Evolutionary conservation across 208 protist species (phyloP).

Genomic region (Acanthamoeba sp.): DNA sequence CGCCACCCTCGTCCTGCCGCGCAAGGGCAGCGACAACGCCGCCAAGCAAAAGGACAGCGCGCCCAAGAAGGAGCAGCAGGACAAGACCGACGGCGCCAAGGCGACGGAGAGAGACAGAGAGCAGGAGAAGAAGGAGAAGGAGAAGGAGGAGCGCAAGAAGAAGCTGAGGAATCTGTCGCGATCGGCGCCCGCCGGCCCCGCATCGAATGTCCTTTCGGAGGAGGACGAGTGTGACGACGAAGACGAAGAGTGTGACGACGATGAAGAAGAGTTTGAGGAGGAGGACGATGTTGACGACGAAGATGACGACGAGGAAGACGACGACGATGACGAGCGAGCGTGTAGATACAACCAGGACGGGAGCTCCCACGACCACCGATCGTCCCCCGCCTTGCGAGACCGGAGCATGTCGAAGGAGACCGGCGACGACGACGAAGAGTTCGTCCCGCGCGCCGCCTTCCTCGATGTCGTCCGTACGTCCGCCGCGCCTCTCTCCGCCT

Average conservation of each 20-base stretch:
- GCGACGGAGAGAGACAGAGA: not conserved
- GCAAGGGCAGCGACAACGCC: not conserved
- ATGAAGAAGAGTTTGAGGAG: not conserved
- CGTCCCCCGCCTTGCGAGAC: not conserved
- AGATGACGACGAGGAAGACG: not conserved
- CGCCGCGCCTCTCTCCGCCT: no score
- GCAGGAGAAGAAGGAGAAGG: not conserved
- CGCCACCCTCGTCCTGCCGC: not conserved
- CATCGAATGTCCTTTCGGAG: not conserved
- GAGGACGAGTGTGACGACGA: not conserved
- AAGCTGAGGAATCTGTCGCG: not conserved
- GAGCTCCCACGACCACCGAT: not conserved
- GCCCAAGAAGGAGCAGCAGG: not conserved
- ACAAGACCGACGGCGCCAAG: no score
- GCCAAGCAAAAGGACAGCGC: not conserved
- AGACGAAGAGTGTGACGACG: not conserved
- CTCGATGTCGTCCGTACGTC: constrained; percentile 20
- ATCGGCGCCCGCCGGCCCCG: not conserved
- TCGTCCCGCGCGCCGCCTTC: not conserved
- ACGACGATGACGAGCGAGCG: constrained; percentile 1
- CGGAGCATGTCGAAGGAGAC: no score
- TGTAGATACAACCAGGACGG: not conserved
- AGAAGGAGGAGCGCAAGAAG: not conserved
- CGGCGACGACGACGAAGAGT: not conserved
- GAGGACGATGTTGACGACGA: not conserved